phyloP scores from a whole-genome alignment of 176 grass and related monocot genomes.

The Phyllostachys edulis region DNA sequence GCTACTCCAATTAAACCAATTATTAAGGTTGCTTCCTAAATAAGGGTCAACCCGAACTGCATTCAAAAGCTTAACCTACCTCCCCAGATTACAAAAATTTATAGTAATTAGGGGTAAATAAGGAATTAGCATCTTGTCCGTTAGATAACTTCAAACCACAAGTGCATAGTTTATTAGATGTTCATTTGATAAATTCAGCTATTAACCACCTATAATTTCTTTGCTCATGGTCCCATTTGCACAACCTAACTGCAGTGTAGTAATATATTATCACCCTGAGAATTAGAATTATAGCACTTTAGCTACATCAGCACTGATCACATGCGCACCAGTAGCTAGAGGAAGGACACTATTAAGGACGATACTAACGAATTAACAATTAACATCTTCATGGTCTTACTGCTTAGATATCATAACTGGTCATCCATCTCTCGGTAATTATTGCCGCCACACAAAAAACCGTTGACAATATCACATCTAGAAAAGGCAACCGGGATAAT shows the following conservation, averaged over 20 bases:
- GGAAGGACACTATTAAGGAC: neutral
- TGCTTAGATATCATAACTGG: neutral
- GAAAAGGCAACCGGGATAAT: neutral
- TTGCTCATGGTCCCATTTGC: neutral
- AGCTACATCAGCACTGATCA: slow-evolving; percentile 1
- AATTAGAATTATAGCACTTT: neutral
- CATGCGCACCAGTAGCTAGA: neutral
- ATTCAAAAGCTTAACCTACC: slow-evolving; percentile 21
- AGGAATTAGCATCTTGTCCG: neutral
- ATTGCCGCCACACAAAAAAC: neutral
- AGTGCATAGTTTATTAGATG: neutral
- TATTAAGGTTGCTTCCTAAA: neutral
- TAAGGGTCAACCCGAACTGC: neutral
- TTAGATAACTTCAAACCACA: neutral
- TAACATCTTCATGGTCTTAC: neutral
- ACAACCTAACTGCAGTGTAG: neutral
- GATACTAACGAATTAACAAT: neutral
- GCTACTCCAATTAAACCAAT: neutral
- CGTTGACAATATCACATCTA: neutral
- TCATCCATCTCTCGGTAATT: neutral
- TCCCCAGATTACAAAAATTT: neutral
- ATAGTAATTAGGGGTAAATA: neutral
- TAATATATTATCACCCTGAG: neutral
- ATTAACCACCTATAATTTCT: neutral
- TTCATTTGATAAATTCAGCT: neutral